Base-by-base conservation (phyloP, 2,329 filamentous ascomycete genomes). In the Paecilomyces variotii region DNA sequence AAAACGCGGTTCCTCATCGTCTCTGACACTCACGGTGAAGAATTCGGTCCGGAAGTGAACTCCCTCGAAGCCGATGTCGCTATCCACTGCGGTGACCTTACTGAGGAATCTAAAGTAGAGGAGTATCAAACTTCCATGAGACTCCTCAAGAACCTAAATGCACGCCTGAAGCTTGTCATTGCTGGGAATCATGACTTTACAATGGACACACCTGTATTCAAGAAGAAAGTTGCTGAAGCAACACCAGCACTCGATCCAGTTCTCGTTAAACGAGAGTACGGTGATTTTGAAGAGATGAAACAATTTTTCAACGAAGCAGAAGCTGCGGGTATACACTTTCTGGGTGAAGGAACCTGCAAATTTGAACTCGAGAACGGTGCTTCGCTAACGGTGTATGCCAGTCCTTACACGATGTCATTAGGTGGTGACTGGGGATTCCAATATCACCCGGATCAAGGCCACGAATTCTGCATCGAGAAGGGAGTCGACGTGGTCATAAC, bases 161-260 rank as follows among this genome's bases (percentile, higher is more conserved):
- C 81, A 1, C 77, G 79, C 0, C 70, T 84, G 5, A 84, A 83
- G 61, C 71, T 84, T 2, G 75, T 79, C 51, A 83, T 85, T 59
- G 75, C 81, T 1, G 81, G 82, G 1, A 84, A 84, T 59, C 82
- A 84, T 62, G 81, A 85, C 63, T 74, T 77, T 53, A 77, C 72
- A 3, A 60, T 77, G 49, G 76, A 82, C 58, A 64, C 62, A 2
- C 62, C 64, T 0, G 64, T 64, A 0, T 83, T 79, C 54, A 59
- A 70, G 50, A 62, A 64, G 11, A 74, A 73, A 50, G 57, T 74
- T 26, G 58, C 60, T 2, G 70, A 74, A 4, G 64, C 67, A 25
- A 55, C 55, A 14, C 61, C 66, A 3, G 60, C 63, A 4, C 57
- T 74, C 14, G 68, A 74, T 28, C 68, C 61, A 11, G 60, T 60